Evolutionary conservation across 768 basidiomycete genomes (phyloP).

Genomic region (Podaxis sp.): DNA sequence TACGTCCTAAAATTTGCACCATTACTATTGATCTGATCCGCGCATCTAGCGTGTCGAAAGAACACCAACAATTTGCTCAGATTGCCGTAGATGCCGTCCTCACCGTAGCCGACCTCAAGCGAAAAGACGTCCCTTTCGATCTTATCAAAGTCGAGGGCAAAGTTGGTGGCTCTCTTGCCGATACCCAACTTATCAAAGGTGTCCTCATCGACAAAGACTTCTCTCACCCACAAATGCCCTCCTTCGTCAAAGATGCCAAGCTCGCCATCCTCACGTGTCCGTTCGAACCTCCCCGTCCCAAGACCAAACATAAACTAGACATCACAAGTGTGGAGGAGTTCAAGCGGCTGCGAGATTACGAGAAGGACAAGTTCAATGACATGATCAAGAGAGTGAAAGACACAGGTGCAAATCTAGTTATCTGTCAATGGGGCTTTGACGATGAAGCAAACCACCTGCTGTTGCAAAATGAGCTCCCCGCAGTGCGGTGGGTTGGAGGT

Average conservation of each 20-base stretch:
- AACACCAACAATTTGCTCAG: constrained; percentile 90
- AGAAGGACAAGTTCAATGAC: constrained; percentile 92
- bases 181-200: constrained; percentile 92
- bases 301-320: constrained; percentile 98
- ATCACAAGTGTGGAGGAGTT: constrained; percentile 97
- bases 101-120: constrained; percentile 90
- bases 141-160: constrained; percentile 99
- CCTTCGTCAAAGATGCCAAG: constrained; percentile 78
- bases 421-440: constrained; percentile 99
- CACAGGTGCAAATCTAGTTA: constrained; percentile 95
- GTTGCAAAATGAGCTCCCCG: constrained; percentile 97
- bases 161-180: constrained; percentile 94
- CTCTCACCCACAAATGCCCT: constrained; percentile 99
- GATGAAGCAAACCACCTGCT: constrained; percentile 98
- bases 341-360: constrained; percentile 90
- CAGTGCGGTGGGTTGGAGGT: constrained; percentile 98
- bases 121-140: constrained; percentile 94
- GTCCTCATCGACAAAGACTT: constrained; percentile 99
- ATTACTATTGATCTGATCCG: not conserved
- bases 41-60: constrained; percentile 84
- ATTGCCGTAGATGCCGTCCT: constrained; percentile 98
- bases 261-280: constrained; percentile 98
- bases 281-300: constrained; percentile 97
- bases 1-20: constrained; percentile 31
- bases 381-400: constrained; percentile 98